Conservation (phyloP, 1,139 yeast genomes). For the Magnusiomyces starmeri region DNA sequence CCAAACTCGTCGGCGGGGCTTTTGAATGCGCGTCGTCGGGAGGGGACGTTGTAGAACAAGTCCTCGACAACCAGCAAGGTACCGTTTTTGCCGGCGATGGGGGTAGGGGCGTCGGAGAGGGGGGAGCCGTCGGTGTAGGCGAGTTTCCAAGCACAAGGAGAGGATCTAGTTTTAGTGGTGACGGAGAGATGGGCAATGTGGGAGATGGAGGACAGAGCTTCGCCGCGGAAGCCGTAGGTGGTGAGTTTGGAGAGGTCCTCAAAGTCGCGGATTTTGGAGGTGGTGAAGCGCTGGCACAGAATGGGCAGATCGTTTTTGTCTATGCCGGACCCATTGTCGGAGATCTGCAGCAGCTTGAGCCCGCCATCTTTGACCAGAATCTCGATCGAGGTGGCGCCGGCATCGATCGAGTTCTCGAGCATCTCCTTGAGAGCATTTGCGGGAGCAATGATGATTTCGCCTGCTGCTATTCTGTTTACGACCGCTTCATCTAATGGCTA, state of each 20-base stretch:
- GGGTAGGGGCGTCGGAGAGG: slow-evolving; percentile 43
- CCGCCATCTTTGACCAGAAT: slow-evolving; percentile 63
- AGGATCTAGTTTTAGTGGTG: slow-evolving; percentile 56
- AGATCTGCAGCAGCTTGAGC: slow-evolving; percentile 50
- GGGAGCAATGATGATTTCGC: slow-evolving; percentile 91
- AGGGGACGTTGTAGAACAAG: slow-evolving; percentile 80
- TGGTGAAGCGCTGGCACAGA: slow-evolving; percentile 60
- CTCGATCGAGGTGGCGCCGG: slow-evolving; percentile 56
- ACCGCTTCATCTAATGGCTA: slow-evolving; percentile 55
- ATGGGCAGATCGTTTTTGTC: slow-evolving; percentile 46
- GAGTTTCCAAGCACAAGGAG: slow-evolving; percentile 60
- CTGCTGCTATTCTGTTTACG: slow-evolving; percentile 91
- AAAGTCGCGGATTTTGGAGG: slow-evolving; percentile 54
- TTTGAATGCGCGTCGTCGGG: slow-evolving; percentile 60
- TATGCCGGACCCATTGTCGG: slow-evolving; percentile 78
- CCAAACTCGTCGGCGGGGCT: slow-evolving; percentile 69
- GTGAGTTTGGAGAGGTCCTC: slow-evolving; percentile 45
- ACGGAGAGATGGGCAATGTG: slow-evolving; percentile 62
- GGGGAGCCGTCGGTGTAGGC: slow-evolving; percentile 58
- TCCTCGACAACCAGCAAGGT: slow-evolving; percentile 84
- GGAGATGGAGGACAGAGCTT: slow-evolving; percentile 66
- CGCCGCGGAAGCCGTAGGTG: slow-evolving; percentile 79
- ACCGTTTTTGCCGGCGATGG: slow-evolving; percentile 83
- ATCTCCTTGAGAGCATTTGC: slow-evolving; percentile 77
- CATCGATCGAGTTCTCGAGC: slow-evolving; percentile 75